Conservation (phyloP, 1,284 basidiomycete species). For the Leccinum olivaceoglutinosum region DNA sequence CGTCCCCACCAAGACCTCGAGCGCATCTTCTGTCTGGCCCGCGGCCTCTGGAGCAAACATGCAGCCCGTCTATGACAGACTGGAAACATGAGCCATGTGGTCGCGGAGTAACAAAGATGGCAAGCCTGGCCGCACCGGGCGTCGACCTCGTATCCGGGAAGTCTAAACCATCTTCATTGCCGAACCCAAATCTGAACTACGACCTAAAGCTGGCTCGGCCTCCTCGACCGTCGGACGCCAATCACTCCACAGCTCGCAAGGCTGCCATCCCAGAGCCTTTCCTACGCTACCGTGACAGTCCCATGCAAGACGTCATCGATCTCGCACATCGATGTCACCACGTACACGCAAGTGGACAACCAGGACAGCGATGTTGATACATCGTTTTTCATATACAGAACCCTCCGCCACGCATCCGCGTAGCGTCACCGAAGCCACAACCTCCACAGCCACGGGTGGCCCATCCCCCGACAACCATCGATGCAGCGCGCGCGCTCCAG, state of each 20-base stretch:
- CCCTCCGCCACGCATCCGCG: not conserved
- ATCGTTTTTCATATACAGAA: not conserved
- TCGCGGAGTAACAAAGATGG: constrained; percentile 12
- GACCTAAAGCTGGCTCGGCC: constrained; percentile 7
- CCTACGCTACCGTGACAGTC: not conserved
- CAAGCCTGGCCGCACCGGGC: constrained; percentile 5
- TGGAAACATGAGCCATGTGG: constrained; percentile 1
- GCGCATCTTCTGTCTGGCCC: constrained; percentile 15
- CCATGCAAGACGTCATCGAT: constrained; percentile 19
- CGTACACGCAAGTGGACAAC: constrained; percentile 14
- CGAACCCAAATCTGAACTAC: constrained; percentile 14
- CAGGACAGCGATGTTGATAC: constrained; percentile 4
- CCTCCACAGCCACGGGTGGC: not conserved
- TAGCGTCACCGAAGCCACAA: not conserved
- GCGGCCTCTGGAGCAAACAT: constrained; percentile 1
- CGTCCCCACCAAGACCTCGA: constrained; percentile 16
- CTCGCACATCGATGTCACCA: constrained; percentile 15
- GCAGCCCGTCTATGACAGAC: not conserved
- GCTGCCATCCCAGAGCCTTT: not conserved
- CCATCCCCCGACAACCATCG: not conserved
- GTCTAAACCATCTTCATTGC: constrained; percentile 13
- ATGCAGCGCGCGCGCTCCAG: constrained; percentile 17
- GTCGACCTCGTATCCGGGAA: constrained; percentile 9
- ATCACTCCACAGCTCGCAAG: not conserved
- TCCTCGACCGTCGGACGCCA: not conserved